Evolutionary conservation across 495 filamentous ascomycete species (phyloP), one percentile per base, ranked within the genome.

Genomic region (Aspergillus funiculosus): DNA sequence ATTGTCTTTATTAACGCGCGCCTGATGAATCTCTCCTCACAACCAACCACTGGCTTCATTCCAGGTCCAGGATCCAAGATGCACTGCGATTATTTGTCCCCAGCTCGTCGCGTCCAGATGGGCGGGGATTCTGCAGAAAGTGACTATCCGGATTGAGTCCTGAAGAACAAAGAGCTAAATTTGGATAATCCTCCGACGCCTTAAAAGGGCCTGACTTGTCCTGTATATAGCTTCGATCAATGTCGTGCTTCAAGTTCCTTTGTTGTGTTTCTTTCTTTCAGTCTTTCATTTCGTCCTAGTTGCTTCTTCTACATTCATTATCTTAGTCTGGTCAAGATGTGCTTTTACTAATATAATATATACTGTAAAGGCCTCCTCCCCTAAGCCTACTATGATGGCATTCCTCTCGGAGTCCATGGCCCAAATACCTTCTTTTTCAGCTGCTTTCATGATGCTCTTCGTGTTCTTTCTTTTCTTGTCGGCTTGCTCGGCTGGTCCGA

Each of bases 401-500:
- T 27, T 9, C 9, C n/a, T 45, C 19, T 17, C 29, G 18, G 14
- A 22, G 15, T 39, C 40, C 17, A 39, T 29, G 13, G 30, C 21
- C 22, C 7, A 39, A 14, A n/a, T 35, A 40, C 24, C 6, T 18
- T 43, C 40, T 44, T 31, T 46, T 31, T n/a, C 27, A 15, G 11
- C 28, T 0, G 31, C 28, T 20, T 14, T 39, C 18, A 56, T 30
- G 13, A 70, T 70, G 66, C 34, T 52, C 25, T 9, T 50, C 39
- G 29, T 53, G 4, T 27, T 65, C 9, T 42, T 52, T 18, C 31
- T 52, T n/a, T 21, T 56, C 22, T 18, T 57, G 27, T 34, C 51
- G 19, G 36, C 36, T 21, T 66, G 56, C 32, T 64, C 58, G 59
- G 67, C 67, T 48, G 66, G 67, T 45, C 67, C 64, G 54, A 67